Conservation (phyloP, 2,329 filamentous ascomycete genomes). For the Cladorrhinum sp. region DNA sequence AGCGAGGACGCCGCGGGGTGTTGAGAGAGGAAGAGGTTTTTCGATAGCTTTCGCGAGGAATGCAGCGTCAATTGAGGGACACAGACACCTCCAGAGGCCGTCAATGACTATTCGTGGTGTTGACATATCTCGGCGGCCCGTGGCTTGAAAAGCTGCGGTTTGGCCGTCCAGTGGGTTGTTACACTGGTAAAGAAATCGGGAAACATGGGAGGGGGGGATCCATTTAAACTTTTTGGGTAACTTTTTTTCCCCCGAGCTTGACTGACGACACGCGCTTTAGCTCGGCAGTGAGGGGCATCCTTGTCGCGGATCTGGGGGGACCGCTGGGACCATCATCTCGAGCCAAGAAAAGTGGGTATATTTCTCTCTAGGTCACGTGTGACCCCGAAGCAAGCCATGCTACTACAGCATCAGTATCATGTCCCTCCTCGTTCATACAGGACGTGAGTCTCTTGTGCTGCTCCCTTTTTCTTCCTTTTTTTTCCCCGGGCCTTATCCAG, state of each 20-base stretch:
- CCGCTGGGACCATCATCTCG: not conserved
- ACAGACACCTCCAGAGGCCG: constrained; percentile 63
- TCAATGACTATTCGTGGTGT: constrained; percentile 44
- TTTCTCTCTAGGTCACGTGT: not conserved
- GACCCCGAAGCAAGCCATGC: not conserved
- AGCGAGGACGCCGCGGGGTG: no score
- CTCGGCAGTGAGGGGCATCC: not conserved
- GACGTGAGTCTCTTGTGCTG: not conserved
- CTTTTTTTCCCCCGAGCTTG: not conserved
- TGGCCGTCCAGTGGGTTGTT: not conserved
- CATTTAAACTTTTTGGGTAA: not conserved
- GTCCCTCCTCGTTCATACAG: not conserved
- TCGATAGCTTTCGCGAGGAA: constrained; percentile 35
- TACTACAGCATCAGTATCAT: not conserved
- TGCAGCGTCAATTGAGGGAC: constrained; percentile 50
- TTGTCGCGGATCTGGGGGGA: not conserved
- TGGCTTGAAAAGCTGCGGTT: not conserved
- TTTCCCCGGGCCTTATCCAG: not conserved
- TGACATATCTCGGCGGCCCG: constrained; percentile 32
- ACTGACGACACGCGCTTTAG: not conserved
- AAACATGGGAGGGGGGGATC: not conserved
- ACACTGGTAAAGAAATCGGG: not conserved
- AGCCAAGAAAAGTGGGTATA: not conserved
- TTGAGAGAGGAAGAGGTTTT: not conserved
- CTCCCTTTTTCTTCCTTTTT: not conserved